Base-by-base conservation (phyloP, 768 basidiomycete species). In the Pholiota conissans region DNA sequence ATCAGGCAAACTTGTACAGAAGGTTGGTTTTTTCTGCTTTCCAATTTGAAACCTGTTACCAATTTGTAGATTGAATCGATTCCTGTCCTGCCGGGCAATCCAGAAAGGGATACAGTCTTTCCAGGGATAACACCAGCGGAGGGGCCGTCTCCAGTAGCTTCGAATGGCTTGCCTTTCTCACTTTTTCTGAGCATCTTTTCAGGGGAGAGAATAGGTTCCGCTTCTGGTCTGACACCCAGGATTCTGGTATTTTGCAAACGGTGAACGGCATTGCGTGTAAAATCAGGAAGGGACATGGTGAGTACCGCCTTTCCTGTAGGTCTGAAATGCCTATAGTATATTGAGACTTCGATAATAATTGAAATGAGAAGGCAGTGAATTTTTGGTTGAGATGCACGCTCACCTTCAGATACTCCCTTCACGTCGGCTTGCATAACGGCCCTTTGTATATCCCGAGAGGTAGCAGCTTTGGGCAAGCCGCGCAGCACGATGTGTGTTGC, bases 271-370 rank as follows among this genome's bases (percentile, higher is more conserved):
- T 69, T 66, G 14, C 64, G 67, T 7, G 83, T 65, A 60, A 73
- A 79, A 20, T 83, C 74, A 0, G 82, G 70, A 32, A 77, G 73
- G 10, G 77, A 69, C 55, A 91, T 69, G 13, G 83, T 81, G 47
- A 93, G 69, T 61, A 81, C 73, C 6, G 87, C 90, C 20, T 72
- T 71, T 28, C 84, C 82, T 1, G 82, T 84, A 6, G 88, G 86
- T 22, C 72, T 65, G 70, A 89, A 89, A 51, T 79, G 79, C 35
- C 76, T 62, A 63, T 92, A 89, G 52, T 85, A 75, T 27, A 90
- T 64, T 18, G 79, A 74, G 24, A 86, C 89, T 90, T 45, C 5
- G 20, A 39, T 59, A 16, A 58, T 58, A 18, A 37, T 3, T 13
- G 61, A n/a, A 55, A 35, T 40, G 5, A 54, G n/a, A 22, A 32